These are phyloP conservation scores for Boletus fagicola DNA, from an alignment of 768 basidiomycete genomes.

Conservation along the genomic window DNA sequence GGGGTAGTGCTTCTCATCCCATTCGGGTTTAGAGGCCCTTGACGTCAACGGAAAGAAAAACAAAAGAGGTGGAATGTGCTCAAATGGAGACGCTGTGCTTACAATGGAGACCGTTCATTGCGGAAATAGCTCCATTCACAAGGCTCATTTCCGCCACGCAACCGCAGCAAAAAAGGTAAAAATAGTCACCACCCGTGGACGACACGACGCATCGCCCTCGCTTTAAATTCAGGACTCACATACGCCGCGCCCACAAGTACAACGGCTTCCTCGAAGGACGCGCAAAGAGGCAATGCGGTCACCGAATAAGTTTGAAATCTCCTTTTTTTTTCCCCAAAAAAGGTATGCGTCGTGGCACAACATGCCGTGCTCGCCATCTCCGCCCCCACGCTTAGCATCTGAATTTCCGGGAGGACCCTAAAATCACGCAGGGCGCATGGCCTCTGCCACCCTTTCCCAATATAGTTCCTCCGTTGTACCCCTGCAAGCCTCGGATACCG, in stretches of 20 bases:
- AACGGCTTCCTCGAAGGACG: neutral
- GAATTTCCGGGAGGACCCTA: neutral
- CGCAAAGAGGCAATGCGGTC: slow-evolving; percentile 5
- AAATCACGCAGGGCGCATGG: slow-evolving; percentile 30
- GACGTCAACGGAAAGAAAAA: neutral
- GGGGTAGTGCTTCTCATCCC: neutral
- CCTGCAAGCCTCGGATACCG: slow-evolving; percentile 28
- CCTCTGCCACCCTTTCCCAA: slow-evolving; percentile 34
- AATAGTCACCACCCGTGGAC: neutral
- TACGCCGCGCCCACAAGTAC: neutral
- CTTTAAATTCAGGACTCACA: neutral
- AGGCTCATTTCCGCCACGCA: slow-evolving; percentile 13
- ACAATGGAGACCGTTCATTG: slow-evolving; percentile 4
- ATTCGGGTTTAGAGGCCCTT: no score
- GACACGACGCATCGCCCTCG: neutral
- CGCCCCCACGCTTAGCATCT: neutral
- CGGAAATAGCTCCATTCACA: slow-evolving; percentile 5
- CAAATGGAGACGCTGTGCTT: slow-evolving; percentile 2
- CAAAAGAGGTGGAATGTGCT: neutral
- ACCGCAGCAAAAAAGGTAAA: slow-evolving; percentile 17
- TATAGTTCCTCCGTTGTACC: slow-evolving; percentile 29
- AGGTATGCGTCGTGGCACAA: neutral
- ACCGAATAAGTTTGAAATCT: neutral
- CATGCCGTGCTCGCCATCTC: slow-evolving; percentile 5
- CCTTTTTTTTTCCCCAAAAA: neutral